Evolutionary conservation across 176 grass and related monocot species (phyloP), one percentile per base, ranked within the genome.

Genomic region (Lolium rigidum): DNA sequence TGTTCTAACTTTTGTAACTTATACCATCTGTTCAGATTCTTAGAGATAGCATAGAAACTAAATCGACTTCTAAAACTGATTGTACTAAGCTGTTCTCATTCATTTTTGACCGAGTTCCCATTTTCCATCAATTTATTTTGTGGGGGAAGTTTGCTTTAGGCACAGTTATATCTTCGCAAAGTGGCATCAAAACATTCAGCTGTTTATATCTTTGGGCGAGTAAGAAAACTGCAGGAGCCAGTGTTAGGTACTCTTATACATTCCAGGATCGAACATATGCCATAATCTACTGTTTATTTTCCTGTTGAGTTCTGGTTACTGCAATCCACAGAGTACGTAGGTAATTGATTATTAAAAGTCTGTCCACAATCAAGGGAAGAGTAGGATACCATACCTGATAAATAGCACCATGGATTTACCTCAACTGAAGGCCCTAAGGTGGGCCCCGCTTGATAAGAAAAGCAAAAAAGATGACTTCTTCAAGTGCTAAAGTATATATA

Each of bases 81-180:
- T 58, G 65, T 62, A 74, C 75, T 7, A 74, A 90, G 76, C 43
- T 88, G 31, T 77, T 95, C 85, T 95, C 83, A 64, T 90, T 46
- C 20, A 90, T 74, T 55, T 91, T 91, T 51, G 79, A 97, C 74
- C 88, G 88, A 52, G 87, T 94, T 89, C 66, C 70, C 52, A 79
- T 91, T 63, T 97, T 94, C 86, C 92, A 97, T 92, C 9, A 91
- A 38, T 77, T 97, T 39, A 87, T 97, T 82, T 86, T 79, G 41
- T 86, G 76, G 70, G 95, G 92, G 80, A 91, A 92, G 25, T 58
- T 50, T 72, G 50, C 15, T 83, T 28, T 37, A 38, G 17, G 26
- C 43, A 84, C 17, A 70, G 28, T 39, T 28, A 18, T 73, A 18
- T 73, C 70, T 51, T 31, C 10, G 22, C 31, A 64, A 56, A 70